A percentile compares a stretch with the other conserved stretches of the same genome.
Evolutionary conservation across 192 early-diverging fungal genomes (phyloP).

Genomic region (Anaeromyces robustus): DNA sequence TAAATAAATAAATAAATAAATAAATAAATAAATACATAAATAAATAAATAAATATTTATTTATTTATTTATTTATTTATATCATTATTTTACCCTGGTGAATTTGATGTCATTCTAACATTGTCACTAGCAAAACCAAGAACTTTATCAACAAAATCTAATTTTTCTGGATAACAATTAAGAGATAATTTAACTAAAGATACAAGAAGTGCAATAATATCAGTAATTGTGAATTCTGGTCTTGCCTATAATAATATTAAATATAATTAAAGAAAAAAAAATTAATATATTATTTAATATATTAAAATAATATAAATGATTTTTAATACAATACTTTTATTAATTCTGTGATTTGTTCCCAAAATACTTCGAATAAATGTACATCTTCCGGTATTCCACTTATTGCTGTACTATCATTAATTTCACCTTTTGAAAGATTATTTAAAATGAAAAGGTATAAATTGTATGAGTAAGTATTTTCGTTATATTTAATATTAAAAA

Average conservation of each 20-base stretch:
- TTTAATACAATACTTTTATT: constrained; percentile 40
- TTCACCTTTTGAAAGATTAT: constrained; percentile 8
- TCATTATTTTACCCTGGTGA: constrained; percentile 28
- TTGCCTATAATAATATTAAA: constrained; percentile 26
- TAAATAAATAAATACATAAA: no score
- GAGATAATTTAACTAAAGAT: constrained; percentile 72
- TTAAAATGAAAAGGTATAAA: no score
- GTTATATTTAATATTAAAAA: no score
- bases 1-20: no score
- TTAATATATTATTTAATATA: no score
- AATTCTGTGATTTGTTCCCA: constrained; percentile 89
- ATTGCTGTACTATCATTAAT: constrained; percentile 22
- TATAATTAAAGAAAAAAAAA: no score
- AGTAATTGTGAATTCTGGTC: constrained; percentile 80
- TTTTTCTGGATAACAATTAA: constrained; percentile 82
- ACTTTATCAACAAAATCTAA: constrained; percentile 81
- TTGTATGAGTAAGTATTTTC: no score
- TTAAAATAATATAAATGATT: not conserved
- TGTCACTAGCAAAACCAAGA: constrained; percentile 69
- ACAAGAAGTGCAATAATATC: constrained; percentile 83
- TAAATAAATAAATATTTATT: no score
- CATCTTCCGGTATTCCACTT: constrained; percentile 70
- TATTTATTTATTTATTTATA: constrained; percentile 4
- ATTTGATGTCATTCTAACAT: not conserved
- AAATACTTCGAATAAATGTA: constrained; percentile 88